These are phyloP conservation scores for Alnus rubra DNA, from an alignment of 306 rosid species.

Conservation along the genomic window DNA sequence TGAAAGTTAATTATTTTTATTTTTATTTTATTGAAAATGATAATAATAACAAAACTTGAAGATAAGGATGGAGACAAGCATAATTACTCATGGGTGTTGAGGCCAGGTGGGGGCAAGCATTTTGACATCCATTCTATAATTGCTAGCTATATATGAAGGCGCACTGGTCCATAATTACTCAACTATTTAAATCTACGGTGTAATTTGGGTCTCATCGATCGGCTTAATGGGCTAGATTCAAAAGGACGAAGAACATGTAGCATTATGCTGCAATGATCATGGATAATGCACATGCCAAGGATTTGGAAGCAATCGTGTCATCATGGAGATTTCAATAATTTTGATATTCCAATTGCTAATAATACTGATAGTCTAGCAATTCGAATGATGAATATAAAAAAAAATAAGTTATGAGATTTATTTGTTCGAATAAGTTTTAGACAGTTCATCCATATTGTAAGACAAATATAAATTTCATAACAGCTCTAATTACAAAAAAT, in stretches of 20 bases:
- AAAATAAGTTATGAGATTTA: too few species aligned
- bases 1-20: too few species aligned
- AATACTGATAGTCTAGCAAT: too few species aligned
- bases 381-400: too few species aligned
- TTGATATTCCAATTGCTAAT: too few species aligned
- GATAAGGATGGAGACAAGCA: neutral
- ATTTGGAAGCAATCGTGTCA: neutral
- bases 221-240: neutral
- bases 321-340: too few species aligned
- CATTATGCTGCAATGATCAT: constrained; percentile 5
- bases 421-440: too few species aligned
- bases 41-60: neutral
- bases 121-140: constrained; percentile 5
- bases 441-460: too few species aligned
- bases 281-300: neutral
- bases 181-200: neutral
- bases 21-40: neutral
- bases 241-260: neutral
- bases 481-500: too few species aligned
- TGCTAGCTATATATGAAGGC: neutral
- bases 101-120: constrained; percentile 1
- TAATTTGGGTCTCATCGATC: neutral
- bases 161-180: neutral
- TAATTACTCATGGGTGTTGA: constrained; percentile 4
- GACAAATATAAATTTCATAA: too few species aligned